Evolutionary conservation across 768 basidiomycete species (phyloP).

Genomic region (Lentinus brumalis): DNA sequence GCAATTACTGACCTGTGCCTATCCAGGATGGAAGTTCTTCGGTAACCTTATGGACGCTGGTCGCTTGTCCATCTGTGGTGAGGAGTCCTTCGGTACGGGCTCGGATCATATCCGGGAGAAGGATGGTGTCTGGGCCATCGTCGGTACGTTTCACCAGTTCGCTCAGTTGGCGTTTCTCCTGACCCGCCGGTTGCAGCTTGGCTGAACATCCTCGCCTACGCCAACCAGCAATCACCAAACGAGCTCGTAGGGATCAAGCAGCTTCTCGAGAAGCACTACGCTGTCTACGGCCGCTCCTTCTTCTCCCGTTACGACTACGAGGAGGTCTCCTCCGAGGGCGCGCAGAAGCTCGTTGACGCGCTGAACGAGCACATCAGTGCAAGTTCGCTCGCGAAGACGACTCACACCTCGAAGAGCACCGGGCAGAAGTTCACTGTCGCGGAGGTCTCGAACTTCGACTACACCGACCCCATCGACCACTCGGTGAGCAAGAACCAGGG

Average conservation of each 20-base stretch:
- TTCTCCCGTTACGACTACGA: conserved; percentile 99
- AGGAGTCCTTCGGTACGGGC: conserved; percentile 99
- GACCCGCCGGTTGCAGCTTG: conserved; percentile 63
- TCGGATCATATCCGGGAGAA: conserved; percentile 99
- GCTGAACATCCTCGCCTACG: conserved; percentile 95
- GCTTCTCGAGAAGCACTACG: conserved; percentile 84
- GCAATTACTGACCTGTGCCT: not conserved
- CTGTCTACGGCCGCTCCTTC: conserved; percentile 93
- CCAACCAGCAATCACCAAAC: conserved; percentile 72
- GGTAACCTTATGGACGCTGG: conserved; percentile 99
- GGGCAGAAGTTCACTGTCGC: conserved; percentile 75
- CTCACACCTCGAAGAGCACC: conserved; percentile 67
- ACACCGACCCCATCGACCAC: conserved; percentile 97
- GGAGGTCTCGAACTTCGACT: conserved; percentile 84
- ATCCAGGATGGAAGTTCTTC: conserved; percentile 97
- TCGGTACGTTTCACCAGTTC: conserved; percentile 61
- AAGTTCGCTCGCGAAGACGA: conserved; percentile 66
- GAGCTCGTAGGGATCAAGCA: conserved; percentile 90
- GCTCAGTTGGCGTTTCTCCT: not conserved
- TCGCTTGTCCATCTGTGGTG: conserved; percentile 95
- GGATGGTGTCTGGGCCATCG: conserved; percentile 97
- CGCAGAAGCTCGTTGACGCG: conserved; percentile 79
- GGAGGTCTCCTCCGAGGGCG: conserved; percentile 90
- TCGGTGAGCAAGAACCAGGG: conserved; percentile 95
- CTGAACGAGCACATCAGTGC: conserved; percentile 72